A percentile compares a stretch with the other conserved stretches of the same genome.
Evolutionary conservation across 805 yeast species (phyloP).

Genomic region (Komagataella ulmi): DNA sequence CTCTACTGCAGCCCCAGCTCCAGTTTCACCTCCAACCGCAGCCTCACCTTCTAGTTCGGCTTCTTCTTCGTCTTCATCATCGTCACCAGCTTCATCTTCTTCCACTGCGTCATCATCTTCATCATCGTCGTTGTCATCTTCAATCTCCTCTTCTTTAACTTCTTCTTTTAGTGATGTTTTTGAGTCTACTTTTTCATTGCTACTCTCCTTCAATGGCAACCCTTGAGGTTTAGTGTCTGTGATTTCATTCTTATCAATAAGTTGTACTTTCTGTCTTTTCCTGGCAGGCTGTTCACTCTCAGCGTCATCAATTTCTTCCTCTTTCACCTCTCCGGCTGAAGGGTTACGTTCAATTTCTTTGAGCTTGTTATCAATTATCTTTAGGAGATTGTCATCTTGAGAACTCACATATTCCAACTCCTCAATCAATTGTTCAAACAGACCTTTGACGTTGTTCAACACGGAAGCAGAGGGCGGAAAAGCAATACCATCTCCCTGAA

Average conservation of each 20-base stretch:
- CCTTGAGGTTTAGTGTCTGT: background rate
- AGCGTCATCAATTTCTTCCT: slow-evolving; percentile 4
- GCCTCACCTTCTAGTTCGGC: slow-evolving; percentile 1
- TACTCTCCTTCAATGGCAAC: slow-evolving; percentile 1
- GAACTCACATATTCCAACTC: slow-evolving; percentile 22
- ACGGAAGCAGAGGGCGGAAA: slow-evolving; percentile 18
- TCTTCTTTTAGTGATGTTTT: background rate
- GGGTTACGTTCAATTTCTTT: background rate
- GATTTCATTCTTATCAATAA: background rate
- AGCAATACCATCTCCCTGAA: slow-evolving; percentile 43
- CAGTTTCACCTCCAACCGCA: slow-evolving; percentile 3
- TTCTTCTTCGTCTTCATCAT: slow-evolving; percentile 6
- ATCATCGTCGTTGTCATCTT: slow-evolving; percentile 3
- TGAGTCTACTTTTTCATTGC: slow-evolving; percentile 1
- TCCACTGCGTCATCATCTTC: slow-evolving; percentile 3
- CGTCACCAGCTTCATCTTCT: slow-evolving; percentile 5
- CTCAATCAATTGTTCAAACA: slow-evolving; percentile 24
- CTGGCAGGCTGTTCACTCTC: slow-evolving; percentile 2
- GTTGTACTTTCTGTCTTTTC: background rate
- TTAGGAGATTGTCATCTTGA: slow-evolving; percentile 17
- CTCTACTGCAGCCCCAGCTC: slow-evolving; percentile 1
- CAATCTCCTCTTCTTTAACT: slow-evolving; percentile 1
- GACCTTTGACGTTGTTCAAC: slow-evolving; percentile 13
- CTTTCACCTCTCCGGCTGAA: slow-evolving; percentile 1
- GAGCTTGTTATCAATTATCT: slow-evolving; percentile 1